A percentile compares a stretch with the other conserved stretches of the same genome.
Evolutionary conservation across 2,329 filamentous ascomycete genomes (phyloP).

Genomic region (Macrophomina phaseolina): DNA sequence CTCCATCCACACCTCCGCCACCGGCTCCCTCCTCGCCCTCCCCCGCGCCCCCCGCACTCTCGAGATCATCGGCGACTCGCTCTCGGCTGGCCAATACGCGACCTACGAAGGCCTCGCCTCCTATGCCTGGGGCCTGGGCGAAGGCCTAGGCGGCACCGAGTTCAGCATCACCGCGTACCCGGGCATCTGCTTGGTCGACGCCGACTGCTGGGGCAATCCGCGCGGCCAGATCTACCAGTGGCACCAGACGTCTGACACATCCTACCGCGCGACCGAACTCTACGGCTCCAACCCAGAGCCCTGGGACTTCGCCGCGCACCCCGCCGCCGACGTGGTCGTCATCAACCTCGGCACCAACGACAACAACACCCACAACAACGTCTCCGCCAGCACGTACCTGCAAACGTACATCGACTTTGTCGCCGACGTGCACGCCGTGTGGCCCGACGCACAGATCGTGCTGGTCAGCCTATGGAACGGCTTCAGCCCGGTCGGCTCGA

Average conservation of each 20-base stretch:
- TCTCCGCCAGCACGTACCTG: slow-evolving; percentile 46
- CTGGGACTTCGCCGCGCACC: slow-evolving; percentile 43
- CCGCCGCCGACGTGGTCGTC: slow-evolving; percentile 49
- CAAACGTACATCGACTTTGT: slow-evolving; percentile 51
- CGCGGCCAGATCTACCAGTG: slow-evolving; percentile 58
- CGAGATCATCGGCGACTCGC: slow-evolving; percentile 54
- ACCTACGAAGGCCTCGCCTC: slow-evolving; percentile 64
- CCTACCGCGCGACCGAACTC: slow-evolving; percentile 51
- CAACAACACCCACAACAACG: slow-evolving; percentile 50
- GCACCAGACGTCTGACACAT: slow-evolving; percentile 63
- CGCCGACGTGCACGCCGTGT: slow-evolving; percentile 47
- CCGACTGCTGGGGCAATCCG: slow-evolving; percentile 59
- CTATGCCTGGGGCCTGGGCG: slow-evolving; percentile 62
- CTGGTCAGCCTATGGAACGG: slow-evolving; percentile 59
- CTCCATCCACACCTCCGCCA: slow-evolving; percentile 58
- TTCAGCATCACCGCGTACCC: slow-evolving; percentile 64
- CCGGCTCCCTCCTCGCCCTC: slow-evolving; percentile 53
- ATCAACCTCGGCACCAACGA: slow-evolving; percentile 57
- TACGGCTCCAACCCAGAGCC: slow-evolving; percentile 46
- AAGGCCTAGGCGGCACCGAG: slow-evolving; percentile 64
- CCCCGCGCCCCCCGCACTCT: slow-evolving; percentile 45
- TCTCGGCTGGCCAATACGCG: slow-evolving; percentile 63
- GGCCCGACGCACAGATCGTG: slow-evolving; percentile 51
- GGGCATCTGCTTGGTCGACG: slow-evolving; percentile 63
- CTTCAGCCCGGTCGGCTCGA: slow-evolving; percentile 59